Base-by-base conservation (phyloP, 2,329 filamentous ascomycete genomes). In the Penicillium sp. region DNA sequence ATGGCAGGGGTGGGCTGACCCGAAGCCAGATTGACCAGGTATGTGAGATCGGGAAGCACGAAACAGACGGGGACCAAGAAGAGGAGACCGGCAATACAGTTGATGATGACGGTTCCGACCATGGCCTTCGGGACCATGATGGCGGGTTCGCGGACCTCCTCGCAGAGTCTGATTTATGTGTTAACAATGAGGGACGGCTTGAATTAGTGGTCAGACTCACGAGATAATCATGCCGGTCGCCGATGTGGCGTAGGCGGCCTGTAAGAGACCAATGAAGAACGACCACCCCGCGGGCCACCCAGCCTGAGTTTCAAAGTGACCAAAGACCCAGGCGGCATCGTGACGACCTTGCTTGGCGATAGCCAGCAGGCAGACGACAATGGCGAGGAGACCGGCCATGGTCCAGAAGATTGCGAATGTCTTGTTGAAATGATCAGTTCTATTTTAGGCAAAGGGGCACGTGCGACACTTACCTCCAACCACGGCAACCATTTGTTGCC, bases 381-480 rank as follows among this genome's bases (percentile, higher is more conserved):
- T 53, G 85, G 68, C 87, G 85, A 56, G 55, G 8, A 89, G 82
- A 44, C 82, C 84, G 1, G 80, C 79, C 1, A 76, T 80, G 0
- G 87, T 89, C 87, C 87, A 89, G 70, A 85, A 88, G 51, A 89
- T 88, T 69, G 82, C 84, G 75, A 91, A 89, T 10, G 88, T 90
- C 86, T 87, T n/a, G n/a, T n/a, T n/a, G 89, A 75, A 86, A 40
- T 34, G 32, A 47, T 34, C 16, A 42, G 35, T 50, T 24, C 10
- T 16, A 20, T 32, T 39, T 34, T 9, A 26, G 18, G 87, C 89
- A 85, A 87, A 63, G 26, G 50, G 20, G 55, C 50, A 44, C 35
- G 24, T 50, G 42, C 43, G 38, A 60, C 31, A 76, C 86, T 77
- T 79, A 90, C 87, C 76, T 92, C 89, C 55, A 91, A 74, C 65